Evolutionary conservation across 768 basidiomycete species (phyloP).

Genomic region (Chalciporus sphaerocephalus): DNA sequence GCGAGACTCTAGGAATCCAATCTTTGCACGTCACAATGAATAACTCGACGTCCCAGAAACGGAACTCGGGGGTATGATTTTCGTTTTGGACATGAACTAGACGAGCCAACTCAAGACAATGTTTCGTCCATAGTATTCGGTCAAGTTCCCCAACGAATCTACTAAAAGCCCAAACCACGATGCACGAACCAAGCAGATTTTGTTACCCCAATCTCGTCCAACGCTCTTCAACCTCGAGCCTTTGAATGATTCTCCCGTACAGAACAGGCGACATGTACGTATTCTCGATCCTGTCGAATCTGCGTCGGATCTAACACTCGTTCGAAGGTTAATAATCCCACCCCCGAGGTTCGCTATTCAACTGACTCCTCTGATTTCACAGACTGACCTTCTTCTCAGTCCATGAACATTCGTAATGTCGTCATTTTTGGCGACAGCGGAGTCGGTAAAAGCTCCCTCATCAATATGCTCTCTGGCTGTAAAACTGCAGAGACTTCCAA

Average conservation of each 20-base stretch:
- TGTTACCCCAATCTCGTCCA: not conserved
- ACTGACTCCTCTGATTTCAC: not conserved
- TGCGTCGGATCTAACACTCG: not conserved
- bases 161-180: not conserved
- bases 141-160: not conserved
- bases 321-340: not conserved
- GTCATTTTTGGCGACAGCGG: constrained; percentile 43
- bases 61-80: not conserved
- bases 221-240: not conserved
- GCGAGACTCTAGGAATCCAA: not conserved
- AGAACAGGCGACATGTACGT: constrained; percentile 8
- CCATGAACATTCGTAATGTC: constrained; percentile 27
- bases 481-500: constrained; percentile 30
- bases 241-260: not conserved
- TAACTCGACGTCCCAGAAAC: not conserved
- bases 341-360: constrained; percentile 10
- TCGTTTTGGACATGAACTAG: not conserved
- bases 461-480: constrained; percentile 38
- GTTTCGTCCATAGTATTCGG: not conserved
- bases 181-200: not conserved
- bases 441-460: constrained; percentile 40
- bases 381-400: constrained; percentile 2
- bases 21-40: not conserved
- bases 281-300: not conserved
- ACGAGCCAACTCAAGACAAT: not conserved